Evolutionary conservation across 176 grass and related monocot species (phyloP), one percentile per base, ranked within the genome.

Genomic region (Oropetium thomaeum): DNA sequence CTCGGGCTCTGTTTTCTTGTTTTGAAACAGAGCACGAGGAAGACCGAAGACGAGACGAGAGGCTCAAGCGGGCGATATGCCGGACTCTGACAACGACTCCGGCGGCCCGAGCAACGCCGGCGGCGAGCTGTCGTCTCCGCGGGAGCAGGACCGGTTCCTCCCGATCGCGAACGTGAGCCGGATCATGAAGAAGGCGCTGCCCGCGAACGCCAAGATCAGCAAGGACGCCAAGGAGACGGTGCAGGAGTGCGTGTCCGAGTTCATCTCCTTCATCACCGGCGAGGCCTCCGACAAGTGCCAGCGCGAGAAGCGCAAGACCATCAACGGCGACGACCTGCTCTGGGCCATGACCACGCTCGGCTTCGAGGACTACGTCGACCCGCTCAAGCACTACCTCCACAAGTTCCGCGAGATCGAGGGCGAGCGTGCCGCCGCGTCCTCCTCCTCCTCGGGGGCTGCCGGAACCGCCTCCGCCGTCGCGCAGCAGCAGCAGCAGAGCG

Each of bases 161-260:
- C 96, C 91, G 17, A 98, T 98, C 79, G 96, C 96, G 2, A 98
- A 98, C 75, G 96, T 98, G 30, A 94, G 96, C 91, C 64, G 96
- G 38, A 98, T 98, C 87, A 98, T 98, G 96, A 98, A 98, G 82
- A 94, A 92, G 72, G 86, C 91, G n/a, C 91, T 98, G 12, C 96
- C 96, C 0, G 91, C 96, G 6, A 98, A 98, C 91, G 91, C 91
- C 48, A 98, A 98, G 80, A 94, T 98, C 84, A 94, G 91, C 47
- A 98, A 98, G 89, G 96, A 98, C 75, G 91, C 96, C 57, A 98
- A 98, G 91, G 96, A 98, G 91, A 98, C 91, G 55, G 87, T 94
- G 71, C 96, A 98, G 79, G 96, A 98, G 91, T 98, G 96, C 70
- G 96, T 98, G n/a, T 98, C 96, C 3, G 96, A 98, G 79, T 98